Percentiles rank a stretch among this genome's conserved stretches.
phyloP scores from a whole-genome alignment of 192 early-diverging fungal genomes.

The Gamsiella multidivaricata region DNA sequence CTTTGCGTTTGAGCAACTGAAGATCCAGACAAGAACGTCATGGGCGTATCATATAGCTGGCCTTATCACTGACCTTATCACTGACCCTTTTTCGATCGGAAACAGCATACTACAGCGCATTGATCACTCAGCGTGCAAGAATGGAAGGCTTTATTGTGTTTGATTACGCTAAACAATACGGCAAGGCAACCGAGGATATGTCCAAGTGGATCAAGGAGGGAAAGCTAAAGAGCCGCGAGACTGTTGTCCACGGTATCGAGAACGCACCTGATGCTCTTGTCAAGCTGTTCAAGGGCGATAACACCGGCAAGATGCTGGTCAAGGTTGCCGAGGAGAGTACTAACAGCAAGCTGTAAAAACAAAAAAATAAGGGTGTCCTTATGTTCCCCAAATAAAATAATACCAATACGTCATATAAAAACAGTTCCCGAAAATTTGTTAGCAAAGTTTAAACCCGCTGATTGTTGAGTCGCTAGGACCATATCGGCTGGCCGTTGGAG shows the following conservation, averaged over 20 bases:
- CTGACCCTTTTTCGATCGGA: neutral
- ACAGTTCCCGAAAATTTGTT: no score
- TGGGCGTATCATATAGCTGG: no score
- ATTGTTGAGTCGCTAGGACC: no score
- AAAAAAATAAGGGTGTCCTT: neutral
- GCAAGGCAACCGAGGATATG: constrained; percentile 55
- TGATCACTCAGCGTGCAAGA: constrained; percentile 60
- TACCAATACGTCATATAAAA: no score
- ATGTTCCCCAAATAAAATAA: no score
- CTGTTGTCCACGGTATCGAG: constrained; percentile 60
- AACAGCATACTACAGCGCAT: constrained; percentile 53
- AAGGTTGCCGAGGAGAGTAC: constrained; percentile 53
- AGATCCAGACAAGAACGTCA: no score
- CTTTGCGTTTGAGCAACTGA: no score
- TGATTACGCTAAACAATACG: constrained; percentile 53
- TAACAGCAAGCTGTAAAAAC: constrained; percentile 47
- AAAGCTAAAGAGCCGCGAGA: constrained; percentile 56
- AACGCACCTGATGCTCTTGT: constrained; percentile 61
- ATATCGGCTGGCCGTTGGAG: no score
- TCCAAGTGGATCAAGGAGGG: constrained; percentile 60
- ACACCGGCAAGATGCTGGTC: constrained; percentile 66
- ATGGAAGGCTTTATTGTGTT: constrained; percentile 67
- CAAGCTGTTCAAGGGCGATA: constrained; percentile 61
- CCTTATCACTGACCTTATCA: neutral
- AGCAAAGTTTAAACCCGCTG: no score